Conservation (phyloP, 768 basidiomycete species). For the Mycena chlorophos region DNA sequence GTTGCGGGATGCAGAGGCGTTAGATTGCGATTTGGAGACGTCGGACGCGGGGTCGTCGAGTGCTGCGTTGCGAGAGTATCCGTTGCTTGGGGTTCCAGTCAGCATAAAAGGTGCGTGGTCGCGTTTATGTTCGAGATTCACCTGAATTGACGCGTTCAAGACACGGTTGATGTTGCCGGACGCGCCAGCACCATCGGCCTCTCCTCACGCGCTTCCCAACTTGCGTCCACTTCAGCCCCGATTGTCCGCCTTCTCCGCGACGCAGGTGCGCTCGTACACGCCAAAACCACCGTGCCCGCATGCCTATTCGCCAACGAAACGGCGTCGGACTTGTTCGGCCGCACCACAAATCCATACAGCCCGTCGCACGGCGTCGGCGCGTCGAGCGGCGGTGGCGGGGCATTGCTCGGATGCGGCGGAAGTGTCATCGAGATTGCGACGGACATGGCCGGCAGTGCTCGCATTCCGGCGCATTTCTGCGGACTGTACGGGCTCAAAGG, state of each 20-base stretch:
- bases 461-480: conserved; percentile 73
- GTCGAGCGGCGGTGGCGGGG: conserved; percentile 68
- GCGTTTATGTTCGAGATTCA: conserved; percentile 9
- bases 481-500: conserved; percentile 68
- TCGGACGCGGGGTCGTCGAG: conserved; percentile 27
- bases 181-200: conserved; percentile 63
- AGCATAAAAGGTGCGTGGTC: conserved; percentile 53
- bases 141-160: not conserved
- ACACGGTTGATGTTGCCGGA: conserved; percentile 51
- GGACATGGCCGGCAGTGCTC: conserved; percentile 72
- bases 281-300: conserved; percentile 66
- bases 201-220: conserved; percentile 48
- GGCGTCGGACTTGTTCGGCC: conserved; percentile 57
- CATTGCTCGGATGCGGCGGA: conserved; percentile 65
- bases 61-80: conserved; percentile 28
- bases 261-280: conserved; percentile 65
- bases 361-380: conserved; percentile 58
- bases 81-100: conserved; percentile 61
- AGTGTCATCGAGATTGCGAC: conserved; percentile 70
- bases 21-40: conserved; percentile 31
- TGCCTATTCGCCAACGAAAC: conserved; percentile 63
- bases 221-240: conserved; percentile 47
- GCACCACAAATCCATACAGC: conserved; percentile 62
- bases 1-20: conserved; percentile 26
- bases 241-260: conserved; percentile 53